These are phyloP conservation scores for Penicillium corylophilum DNA, from an alignment of 2,329 filamentous ascomycete species.

Conservation along the genomic window DNA sequence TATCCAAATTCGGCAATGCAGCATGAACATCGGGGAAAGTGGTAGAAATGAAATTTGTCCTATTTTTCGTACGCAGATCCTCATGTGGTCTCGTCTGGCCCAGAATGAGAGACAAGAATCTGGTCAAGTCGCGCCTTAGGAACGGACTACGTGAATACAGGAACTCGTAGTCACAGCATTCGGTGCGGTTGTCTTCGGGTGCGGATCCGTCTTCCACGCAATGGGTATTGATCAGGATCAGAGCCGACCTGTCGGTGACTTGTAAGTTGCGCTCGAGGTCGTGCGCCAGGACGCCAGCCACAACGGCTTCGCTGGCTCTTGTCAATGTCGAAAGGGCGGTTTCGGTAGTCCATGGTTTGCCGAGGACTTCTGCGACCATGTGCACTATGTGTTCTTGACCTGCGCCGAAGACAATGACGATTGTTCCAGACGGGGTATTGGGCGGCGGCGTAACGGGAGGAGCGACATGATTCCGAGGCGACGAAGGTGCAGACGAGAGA, in stretches of 20 bases:
- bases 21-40: constrained; percentile 84
- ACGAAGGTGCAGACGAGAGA: background rate
- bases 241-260: constrained; percentile 56
- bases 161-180: constrained; percentile 79
- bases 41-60: constrained; percentile 83
- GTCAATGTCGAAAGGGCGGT: constrained; percentile 56
- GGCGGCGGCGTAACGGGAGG: background rate
- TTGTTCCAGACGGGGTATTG: constrained; percentile 30
- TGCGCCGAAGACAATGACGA: constrained; percentile 67
- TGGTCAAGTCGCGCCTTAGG: constrained; percentile 71
- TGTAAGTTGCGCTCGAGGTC: constrained; percentile 59
- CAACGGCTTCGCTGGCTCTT: constrained; percentile 59
- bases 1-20: constrained; percentile 80
- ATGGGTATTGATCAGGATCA: constrained; percentile 73
- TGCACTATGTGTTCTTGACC: constrained; percentile 73
- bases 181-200: constrained; percentile 64
- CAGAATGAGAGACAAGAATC: constrained; percentile 75
- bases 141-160: constrained; percentile 73
- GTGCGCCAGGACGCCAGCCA: constrained; percentile 64
- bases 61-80: constrained; percentile 66
- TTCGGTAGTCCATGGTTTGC: constrained; percentile 66
- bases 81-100: constrained; percentile 78
- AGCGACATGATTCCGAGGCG: constrained; percentile 3
- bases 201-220: constrained; percentile 70
- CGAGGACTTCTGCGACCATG: constrained; percentile 74